phyloP scores from a whole-genome alignment of 345 rosid genomes.

The Orychophragmus violaceus region DNA sequence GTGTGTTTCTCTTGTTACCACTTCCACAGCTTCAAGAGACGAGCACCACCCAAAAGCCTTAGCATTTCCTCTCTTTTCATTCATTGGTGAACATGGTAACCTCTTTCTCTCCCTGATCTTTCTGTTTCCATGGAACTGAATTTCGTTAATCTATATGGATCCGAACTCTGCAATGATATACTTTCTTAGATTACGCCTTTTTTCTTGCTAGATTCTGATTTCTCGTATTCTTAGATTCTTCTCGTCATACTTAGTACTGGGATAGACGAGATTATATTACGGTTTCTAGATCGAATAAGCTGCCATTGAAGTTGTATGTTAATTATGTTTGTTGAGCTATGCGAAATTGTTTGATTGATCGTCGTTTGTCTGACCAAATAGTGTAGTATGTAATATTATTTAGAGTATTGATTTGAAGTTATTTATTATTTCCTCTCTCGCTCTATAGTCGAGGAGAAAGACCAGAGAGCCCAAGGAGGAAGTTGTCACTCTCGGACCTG shows the following conservation, averaged over 20 bases:
- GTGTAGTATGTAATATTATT: too few species aligned
- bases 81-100: slow-evolving; percentile 24
- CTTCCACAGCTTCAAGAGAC: not conserved
- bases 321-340: not conserved
- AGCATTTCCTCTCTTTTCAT: not conserved
- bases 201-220: not conserved
- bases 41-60: not conserved
- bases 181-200: not conserved
- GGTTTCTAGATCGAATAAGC: too few species aligned
- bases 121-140: not conserved
- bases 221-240: not conserved
- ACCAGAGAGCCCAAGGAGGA: slow-evolving; percentile 77
- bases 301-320: not conserved
- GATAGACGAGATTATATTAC: not conserved
- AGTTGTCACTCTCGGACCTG: slow-evolving; percentile 66
- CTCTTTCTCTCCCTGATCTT: not conserved
- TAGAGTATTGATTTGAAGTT: too few species aligned
- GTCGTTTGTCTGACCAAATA: not conserved
- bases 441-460: slow-evolving; percentile 54
- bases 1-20: not conserved
- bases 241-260: not conserved
- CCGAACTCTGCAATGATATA: not conserved
- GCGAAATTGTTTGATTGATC: not conserved
- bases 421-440: too few species aligned
- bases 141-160: not conserved